Evolutionary conservation across 306 rosid genomes (phyloP), one percentile per base, ranked within the genome.

Genomic region (Citrullus mucosospermus): DNA sequence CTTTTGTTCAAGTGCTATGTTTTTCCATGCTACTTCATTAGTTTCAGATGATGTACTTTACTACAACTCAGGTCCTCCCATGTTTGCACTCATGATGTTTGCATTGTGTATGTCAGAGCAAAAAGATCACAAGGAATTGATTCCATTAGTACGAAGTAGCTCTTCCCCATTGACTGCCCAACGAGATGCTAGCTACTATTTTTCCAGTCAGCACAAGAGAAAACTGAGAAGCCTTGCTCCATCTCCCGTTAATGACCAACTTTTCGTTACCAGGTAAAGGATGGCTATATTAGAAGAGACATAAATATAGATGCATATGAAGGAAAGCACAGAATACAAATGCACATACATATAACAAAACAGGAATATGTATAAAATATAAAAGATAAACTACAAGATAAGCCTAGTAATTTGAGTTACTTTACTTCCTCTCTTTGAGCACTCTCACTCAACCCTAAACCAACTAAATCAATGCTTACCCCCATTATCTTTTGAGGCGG

Each of bases 171-270:
- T 82, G 79, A 65, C 75, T 48, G 72, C 88, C 76, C 82, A 72
- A 32, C 85, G 88, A 77, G 79, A 88, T 80, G 58, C 92, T 69
- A 88, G 87, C 89, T 86, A 39, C 78, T 89, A 89, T 75, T 85
- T 91, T 80, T 82, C 98, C 69, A 90, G 98, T 87, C 93, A 91
- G 81, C 99, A 92, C 83, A 95, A 90, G 92, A 90, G 99, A 78
- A 95, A 91, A 86, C 65, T 95, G 86, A 87, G 97, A 83, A 84
- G 89, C 71, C 86, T 95, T 88, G 88, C 92, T 79, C 76, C 84
- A 71, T 86, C 87, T 80, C 99, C 99, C 2, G 93, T 87, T 68
- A 87, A 95, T 50, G 93, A 92, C 87, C 90, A 90, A 78, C 92
- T 86, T 73, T 95, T 95, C 68, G 93, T 83, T 67, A 95, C 98